phyloP scores from a whole-genome alignment of 805 yeast species.

The Maudiozyma serrabonitensis region DNA sequence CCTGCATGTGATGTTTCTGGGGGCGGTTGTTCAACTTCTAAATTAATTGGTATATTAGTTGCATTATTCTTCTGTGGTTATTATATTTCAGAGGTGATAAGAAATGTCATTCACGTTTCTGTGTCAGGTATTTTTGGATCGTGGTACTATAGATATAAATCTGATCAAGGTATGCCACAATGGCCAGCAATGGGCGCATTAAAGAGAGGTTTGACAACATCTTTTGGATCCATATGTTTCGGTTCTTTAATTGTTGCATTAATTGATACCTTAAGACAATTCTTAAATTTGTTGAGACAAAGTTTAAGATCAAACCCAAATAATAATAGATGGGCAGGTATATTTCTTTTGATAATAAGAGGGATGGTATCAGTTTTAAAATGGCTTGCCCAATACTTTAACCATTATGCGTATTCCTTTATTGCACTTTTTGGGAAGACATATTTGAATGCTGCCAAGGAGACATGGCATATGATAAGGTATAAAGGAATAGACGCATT shows the following conservation, averaged over 20 bases:
- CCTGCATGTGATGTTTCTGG: slow-evolving; percentile 43
- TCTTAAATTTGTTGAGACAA: slow-evolving; percentile 43
- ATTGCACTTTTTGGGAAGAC: slow-evolving; percentile 79
- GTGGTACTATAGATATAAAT: slow-evolving; percentile 75
- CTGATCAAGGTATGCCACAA: slow-evolving; percentile 70
- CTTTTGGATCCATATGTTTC: slow-evolving; percentile 84
- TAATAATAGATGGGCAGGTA: slow-evolving; percentile 41
- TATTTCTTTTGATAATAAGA: slow-evolving; percentile 45
- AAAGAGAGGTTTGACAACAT: slow-evolving; percentile 69
- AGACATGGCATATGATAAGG: slow-evolving; percentile 69
- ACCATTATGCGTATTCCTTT: slow-evolving; percentile 82
- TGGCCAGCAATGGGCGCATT: slow-evolving; percentile 77
- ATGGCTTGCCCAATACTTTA: slow-evolving; percentile 77
- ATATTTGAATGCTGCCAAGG: slow-evolving; percentile 67
- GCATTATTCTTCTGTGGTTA: slow-evolving; percentile 76
- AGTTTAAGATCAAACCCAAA: slow-evolving; percentile 32
- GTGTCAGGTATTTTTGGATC: slow-evolving; percentile 81
- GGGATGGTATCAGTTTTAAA: slow-evolving; percentile 56
- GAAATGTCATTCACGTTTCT: slow-evolving; percentile 70
- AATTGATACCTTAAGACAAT: slow-evolving; percentile 54
- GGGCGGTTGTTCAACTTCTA: slow-evolving; percentile 49
- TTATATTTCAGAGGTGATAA: slow-evolving; percentile 71
- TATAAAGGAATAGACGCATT: slow-evolving; percentile 78
- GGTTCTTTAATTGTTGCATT: slow-evolving; percentile 69
- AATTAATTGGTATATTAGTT: slow-evolving; percentile 59